Evolutionary conservation across 345 rosid species (phyloP), one percentile per base, ranked within the genome.

Genomic region (Corchorus olitorius): DNA sequence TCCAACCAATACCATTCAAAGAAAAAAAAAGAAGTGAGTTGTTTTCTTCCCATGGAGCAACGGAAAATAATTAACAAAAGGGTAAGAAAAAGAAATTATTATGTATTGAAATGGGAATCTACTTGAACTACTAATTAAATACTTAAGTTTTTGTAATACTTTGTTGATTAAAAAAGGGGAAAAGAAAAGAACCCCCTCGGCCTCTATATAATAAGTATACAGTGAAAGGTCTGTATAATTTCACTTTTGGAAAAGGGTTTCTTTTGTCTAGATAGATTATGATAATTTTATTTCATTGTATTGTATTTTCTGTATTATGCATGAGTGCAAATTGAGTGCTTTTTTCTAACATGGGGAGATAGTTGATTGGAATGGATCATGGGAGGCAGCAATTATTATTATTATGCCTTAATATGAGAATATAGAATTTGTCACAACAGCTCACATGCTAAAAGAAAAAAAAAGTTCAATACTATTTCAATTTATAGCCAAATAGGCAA

Each of bases 371-470:
- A 73, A 56, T 37, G 13, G 60, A 64, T 50, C 58, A 79, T 79
- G 86, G 86, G 86, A 76, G 83, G 80, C 88, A 86, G 77, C 86
- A 79, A 83, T 81, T 59, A 27, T 27, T 27, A 83, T 81, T 59
- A 27, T 27, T 27, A 85, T 85, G 72, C 72, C 74, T 54, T 76
- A 69, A 67, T 74, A 20, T 70, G 58, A 39, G 54, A 69, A 27
- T 37, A 50, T 12, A 45, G 16, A 45, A 56, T 12, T 20, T 53
- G 70, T 7, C 10, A 45, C 37, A 45, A 27, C 16, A 66, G 5
- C n/a, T 5, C 71, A 46, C 54, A 66, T 66, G 71, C 35, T 45
- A 19, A 14, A 15, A 15, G 6, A 14, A 61, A 14, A 14, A 34
- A 8, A 34, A 0, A 14, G 2, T 34, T 58, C 0, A 7, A 5